Conservation (phyloP, 805 yeast genomes). For the Pichia californica region DNA sequence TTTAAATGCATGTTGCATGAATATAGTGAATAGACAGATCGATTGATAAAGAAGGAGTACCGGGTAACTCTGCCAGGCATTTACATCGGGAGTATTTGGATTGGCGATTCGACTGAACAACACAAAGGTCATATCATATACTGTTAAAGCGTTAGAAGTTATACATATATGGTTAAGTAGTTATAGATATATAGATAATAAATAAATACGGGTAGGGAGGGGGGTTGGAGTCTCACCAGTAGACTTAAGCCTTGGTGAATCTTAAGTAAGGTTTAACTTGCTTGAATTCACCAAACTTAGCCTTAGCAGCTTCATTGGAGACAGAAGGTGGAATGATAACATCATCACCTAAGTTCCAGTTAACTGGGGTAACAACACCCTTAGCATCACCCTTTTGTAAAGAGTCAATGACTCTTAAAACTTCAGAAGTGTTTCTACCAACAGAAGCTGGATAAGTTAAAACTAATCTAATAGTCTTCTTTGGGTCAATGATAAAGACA, state of each 20-base stretch:
- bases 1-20: too few species aligned
- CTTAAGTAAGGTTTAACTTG: constrained; percentile 89
- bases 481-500: constrained; percentile 86
- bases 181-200: not conserved
- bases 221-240: not conserved
- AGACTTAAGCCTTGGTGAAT: constrained; percentile 36
- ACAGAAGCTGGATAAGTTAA: constrained; percentile 89
- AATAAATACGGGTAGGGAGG: not conserved
- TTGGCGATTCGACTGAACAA: too few species aligned
- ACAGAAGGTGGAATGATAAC: constrained; percentile 89
- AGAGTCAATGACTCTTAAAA: constrained; percentile 83
- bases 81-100: too few species aligned
- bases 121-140: too few species aligned
- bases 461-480: constrained; percentile 79
- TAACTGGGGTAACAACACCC: constrained; percentile 85
- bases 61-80: not conserved
- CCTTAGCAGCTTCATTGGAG: constrained; percentile 68
- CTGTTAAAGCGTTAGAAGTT: too few species aligned
- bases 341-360: constrained; percentile 87
- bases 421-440: constrained; percentile 92
- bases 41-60: too few species aligned
- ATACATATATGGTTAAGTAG: too few species aligned
- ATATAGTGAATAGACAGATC: too few species aligned
- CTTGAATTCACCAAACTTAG: constrained; percentile 79
- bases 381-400: constrained; percentile 77